Base-by-base conservation (phyloP, 257 asterid genomes). In the Primulina huaijiensis region DNA sequence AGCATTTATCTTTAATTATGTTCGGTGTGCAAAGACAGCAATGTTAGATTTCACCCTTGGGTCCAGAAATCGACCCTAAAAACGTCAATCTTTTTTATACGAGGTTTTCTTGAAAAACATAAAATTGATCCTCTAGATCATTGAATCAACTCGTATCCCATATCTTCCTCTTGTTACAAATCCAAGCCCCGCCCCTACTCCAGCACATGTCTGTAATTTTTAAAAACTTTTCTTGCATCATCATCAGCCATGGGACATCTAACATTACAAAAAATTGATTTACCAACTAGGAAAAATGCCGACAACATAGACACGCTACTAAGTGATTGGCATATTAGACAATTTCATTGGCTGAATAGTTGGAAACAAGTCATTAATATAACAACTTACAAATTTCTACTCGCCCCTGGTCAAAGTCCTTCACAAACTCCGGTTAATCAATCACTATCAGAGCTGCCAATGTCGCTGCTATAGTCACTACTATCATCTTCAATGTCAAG, bases 401-500 rank as follows among this genome's bases (percentile, higher is more conserved):
- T 12, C 55, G 9, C 38, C 55, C 55, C 55, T 14, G 55, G 55
- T 14, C 12, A 46, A 21, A 46, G 55, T 14, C 55, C n/a, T 2
- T 9, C 16, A 10, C 55, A 16, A 14, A 46, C 55, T 46, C 55
- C 4, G 68, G 68, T 81, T 82, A 92, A 77, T 84, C 96, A 71
- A 31, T 90, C 96, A 80, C 91, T 83, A 25, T 82, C 97, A 62
- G 92, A 87, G 79, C 91, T 86, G 31, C 77, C 92, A 1, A 17
- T 84, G 56, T 89, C 55, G 55, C 55, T 46, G 55, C 55, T 46
- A 14, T 12, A 46, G 4, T 46, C 97, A 62, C 95, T 87, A 69
- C 92, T 84, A 65, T 85, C 91, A 58, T 90, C 90, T 55, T 87
- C 95, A 71, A 90, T 87, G 74, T 90, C 99, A 76, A 93, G 99